Evolutionary conservation across 495 filamentous ascomycete species (phyloP).

Genomic region (Lophiostoma macrostomum): DNA sequence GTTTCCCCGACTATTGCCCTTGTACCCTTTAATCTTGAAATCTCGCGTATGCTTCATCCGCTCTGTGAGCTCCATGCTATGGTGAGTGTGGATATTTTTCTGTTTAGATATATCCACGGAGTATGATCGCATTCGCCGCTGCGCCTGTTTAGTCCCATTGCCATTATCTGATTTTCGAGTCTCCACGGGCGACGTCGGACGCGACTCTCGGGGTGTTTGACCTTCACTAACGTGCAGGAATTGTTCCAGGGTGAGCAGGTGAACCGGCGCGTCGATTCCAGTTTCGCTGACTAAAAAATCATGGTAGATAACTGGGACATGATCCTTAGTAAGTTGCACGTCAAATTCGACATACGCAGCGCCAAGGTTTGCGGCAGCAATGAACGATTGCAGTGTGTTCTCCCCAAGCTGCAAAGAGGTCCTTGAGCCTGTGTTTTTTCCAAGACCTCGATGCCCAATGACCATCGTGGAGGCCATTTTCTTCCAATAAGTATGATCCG

Average conservation of each 20-base stretch:
- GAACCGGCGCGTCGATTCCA: constrained; percentile 94
- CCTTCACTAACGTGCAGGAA: constrained; percentile 81
- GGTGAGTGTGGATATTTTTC: constrained; percentile 42
- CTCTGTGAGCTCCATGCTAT: constrained; percentile 56
- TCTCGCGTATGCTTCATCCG: constrained; percentile 96
- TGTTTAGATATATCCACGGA: constrained; percentile 43
- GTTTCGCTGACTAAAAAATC: constrained; percentile 99
- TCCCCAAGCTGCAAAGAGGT: constrained; percentile 91
- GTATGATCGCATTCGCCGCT: constrained; percentile 35
- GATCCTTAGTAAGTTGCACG: constrained; percentile 97
- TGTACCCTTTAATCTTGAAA: constrained; percentile 90
- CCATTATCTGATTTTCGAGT: constrained; percentile 1
- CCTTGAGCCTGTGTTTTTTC: constrained; percentile 80
- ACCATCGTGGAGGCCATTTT: constrained; percentile 78
- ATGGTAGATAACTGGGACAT: constrained; percentile 98
- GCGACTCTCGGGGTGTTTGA: constrained; percentile 44
- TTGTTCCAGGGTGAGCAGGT: constrained; percentile 90
- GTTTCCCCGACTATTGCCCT: constrained; percentile 87
- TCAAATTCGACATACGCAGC: constrained; percentile 91
- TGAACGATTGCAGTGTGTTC: constrained; percentile 87
- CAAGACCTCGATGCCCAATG: constrained; percentile 89
- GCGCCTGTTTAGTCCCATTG: constrained; percentile 3
- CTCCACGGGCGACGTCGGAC: constrained; percentile 47
- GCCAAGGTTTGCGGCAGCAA: constrained; percentile 89
- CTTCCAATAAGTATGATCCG: constrained; percentile 94